Conservation (phyloP, 78 protist species). For the Polysphondylium violaceum region DNA sequence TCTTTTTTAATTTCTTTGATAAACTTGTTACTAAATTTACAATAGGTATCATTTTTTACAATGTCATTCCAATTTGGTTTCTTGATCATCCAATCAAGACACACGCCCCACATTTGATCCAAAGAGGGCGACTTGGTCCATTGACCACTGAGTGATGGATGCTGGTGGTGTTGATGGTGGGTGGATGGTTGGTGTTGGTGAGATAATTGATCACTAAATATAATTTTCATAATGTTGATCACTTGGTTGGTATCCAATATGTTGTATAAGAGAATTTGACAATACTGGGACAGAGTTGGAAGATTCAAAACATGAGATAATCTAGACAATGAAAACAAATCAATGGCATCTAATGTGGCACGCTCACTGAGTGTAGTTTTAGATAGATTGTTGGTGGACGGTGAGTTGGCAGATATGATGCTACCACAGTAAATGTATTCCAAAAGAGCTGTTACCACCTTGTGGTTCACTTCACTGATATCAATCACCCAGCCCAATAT, state of each 20-base stretch:
- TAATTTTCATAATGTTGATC: slow-evolving; percentile 19
- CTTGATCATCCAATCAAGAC: slow-evolving; percentile 45
- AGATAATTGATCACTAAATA: neutral
- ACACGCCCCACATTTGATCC: slow-evolving; percentile 50
- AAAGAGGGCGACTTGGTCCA: slow-evolving; percentile 8
- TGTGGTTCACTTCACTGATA: slow-evolving; percentile 35
- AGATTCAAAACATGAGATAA: slow-evolving; percentile 26
- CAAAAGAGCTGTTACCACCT: slow-evolving; percentile 31
- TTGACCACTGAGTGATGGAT: neutral
- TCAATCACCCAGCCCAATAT: slow-evolving; percentile 53
- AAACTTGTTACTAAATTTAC: slow-evolving; percentile 37
- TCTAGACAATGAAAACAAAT: slow-evolving; percentile 29
- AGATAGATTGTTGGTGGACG: slow-evolving; percentile 16
- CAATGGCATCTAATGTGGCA: slow-evolving; percentile 38
- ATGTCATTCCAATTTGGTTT: slow-evolving; percentile 49
- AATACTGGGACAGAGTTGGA: slow-evolving; percentile 31
- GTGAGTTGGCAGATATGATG: slow-evolving; percentile 34
- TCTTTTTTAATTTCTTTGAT: slow-evolving; percentile 48
- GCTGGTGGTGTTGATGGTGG: neutral
- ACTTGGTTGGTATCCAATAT: slow-evolving; percentile 18
- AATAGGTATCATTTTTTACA: neutral
- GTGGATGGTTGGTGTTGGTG: neutral
- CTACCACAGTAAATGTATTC: slow-evolving; percentile 54
- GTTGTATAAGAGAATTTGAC: slow-evolving; percentile 22
- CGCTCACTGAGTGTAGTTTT: neutral